Evolutionary conservation across 352 stramenopile genomes (phyloP).

Genomic region (Pythium catenulatum): DNA sequence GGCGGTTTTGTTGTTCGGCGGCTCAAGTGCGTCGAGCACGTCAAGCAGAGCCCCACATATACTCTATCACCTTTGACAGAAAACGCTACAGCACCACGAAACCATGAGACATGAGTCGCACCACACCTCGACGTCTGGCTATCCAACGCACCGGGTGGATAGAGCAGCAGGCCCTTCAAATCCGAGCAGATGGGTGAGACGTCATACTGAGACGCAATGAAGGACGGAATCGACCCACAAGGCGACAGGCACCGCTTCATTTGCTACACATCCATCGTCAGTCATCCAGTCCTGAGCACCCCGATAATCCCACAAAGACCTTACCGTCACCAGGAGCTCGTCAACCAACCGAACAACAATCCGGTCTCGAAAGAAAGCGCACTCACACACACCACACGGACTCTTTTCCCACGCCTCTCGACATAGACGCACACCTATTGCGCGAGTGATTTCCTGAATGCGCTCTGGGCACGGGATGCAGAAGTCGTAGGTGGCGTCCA

Average conservation of each 20-base stretch:
- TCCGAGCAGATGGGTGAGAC: neutral
- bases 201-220: neutral
- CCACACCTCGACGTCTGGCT: too few relatives aligned
- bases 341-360: neutral
- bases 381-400: constrained; percentile 9
- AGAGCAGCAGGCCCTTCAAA: neutral
- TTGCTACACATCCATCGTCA: neutral
- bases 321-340: neutral
- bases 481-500: neutral
- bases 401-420: neutral
- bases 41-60: neutral
- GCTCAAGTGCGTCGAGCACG: neutral
- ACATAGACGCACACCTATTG: neutral
- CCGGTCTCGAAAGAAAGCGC: neutral
- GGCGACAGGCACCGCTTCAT: neutral
- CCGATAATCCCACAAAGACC: neutral
- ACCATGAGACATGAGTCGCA: neutral
- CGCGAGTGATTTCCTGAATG: neutral
- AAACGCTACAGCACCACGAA: neutral
- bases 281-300: neutral
- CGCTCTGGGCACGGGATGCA: neutral
- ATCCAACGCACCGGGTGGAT: neutral
- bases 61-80: neutral
- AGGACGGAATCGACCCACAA: neutral
- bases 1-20: neutral